phyloP scores from a whole-genome alignment of 805 yeast genomes.

The Cyberlindnera sargentensis region DNA sequence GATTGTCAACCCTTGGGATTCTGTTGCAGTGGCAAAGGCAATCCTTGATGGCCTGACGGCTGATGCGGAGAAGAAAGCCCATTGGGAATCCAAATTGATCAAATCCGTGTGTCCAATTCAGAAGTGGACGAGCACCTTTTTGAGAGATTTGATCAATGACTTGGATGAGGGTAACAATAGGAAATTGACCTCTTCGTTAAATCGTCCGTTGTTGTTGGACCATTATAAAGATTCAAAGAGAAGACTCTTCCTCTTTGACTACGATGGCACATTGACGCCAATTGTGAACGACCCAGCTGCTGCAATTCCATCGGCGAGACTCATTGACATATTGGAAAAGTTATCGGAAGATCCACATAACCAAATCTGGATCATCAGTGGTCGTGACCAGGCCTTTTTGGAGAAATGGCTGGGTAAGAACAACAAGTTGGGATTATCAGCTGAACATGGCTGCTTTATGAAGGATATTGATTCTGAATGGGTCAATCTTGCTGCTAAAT shows the following conservation, averaged over 20 bases:
- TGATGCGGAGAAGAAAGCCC: conserved; percentile 38
- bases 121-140: conserved; percentile 65
- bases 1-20: conserved; percentile 94
- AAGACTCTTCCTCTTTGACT: conserved; percentile 84
- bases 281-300: conserved; percentile 97
- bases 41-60: conserved; percentile 62
- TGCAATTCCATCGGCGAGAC: conserved; percentile 82
- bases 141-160: conserved; percentile 41
- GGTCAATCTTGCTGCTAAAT: conserved; percentile 75
- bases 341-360: conserved; percentile 73
- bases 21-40: conserved; percentile 84
- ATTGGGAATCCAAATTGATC: conserved; percentile 49
- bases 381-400: conserved; percentile 86
- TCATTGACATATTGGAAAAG: conserved; percentile 50
- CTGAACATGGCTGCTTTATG: conserved; percentile 97
- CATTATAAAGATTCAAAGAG: conserved; percentile 55
- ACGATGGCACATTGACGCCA: conserved; percentile 96
- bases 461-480: conserved; percentile 66
- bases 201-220: conserved; percentile 55
- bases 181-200: conserved; percentile 71
- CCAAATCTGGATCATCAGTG: conserved; percentile 91
- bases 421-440: conserved; percentile 70
- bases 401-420: conserved; percentile 78
- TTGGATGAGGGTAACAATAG: conserved; percentile 33
- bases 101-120: conserved; percentile 69